A percentile compares a stretch with the other conserved stretches of the same genome.
These are phyloP conservation scores for Mariannaea elegans DNA, from an alignment of 2,329 filamentous ascomycete genomes.

Conservation along the genomic window DNA sequence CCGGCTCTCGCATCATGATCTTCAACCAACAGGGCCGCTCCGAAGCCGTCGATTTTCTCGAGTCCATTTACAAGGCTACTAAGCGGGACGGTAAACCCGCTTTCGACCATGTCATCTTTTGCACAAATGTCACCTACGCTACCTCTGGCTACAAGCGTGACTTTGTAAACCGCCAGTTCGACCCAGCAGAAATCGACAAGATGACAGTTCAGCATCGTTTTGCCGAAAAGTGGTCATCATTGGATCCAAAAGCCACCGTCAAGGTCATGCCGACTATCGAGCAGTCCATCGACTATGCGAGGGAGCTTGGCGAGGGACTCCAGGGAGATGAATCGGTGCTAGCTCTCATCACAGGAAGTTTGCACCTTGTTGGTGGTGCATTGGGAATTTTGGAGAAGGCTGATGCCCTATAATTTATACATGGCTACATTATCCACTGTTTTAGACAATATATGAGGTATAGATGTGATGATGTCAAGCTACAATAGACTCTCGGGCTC, in stretches of 20 bases:
- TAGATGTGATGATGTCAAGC: slow-evolving; percentile 18
- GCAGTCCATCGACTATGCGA: slow-evolving; percentile 60
- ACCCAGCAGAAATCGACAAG: slow-evolving; percentile 60
- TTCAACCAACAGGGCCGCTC: slow-evolving; percentile 84
- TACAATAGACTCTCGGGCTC: slow-evolving; percentile 56
- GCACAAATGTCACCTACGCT: slow-evolving; percentile 74
- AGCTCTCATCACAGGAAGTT: slow-evolving; percentile 68
- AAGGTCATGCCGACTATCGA: slow-evolving; percentile 62
- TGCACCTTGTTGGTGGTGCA: slow-evolving; percentile 69
- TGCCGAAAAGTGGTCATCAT: slow-evolving; percentile 58
- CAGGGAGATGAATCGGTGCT: slow-evolving; percentile 50
- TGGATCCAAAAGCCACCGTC: slow-evolving; percentile 58
- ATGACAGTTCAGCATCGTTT: slow-evolving; percentile 63
- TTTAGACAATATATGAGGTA: slow-evolving; percentile 1
- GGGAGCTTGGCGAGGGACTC: slow-evolving; percentile 45
- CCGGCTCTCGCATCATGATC: slow-evolving; percentile 67
- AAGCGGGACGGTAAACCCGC: slow-evolving; percentile 41
- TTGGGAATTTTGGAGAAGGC: slow-evolving; percentile 59
- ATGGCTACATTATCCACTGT: not conserved
- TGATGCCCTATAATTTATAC: slow-evolving; percentile 50
- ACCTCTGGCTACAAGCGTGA: slow-evolving; percentile 62
- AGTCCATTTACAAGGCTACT: slow-evolving; percentile 52
- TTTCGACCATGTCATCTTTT: slow-evolving; percentile 83
- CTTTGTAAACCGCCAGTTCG: slow-evolving; percentile 64
- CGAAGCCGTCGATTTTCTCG: slow-evolving; percentile 63